These are phyloP conservation scores for Eucalyptus urophylla DNA, from an alignment of 345 rosid genomes.

Conservation along the genomic window DNA sequence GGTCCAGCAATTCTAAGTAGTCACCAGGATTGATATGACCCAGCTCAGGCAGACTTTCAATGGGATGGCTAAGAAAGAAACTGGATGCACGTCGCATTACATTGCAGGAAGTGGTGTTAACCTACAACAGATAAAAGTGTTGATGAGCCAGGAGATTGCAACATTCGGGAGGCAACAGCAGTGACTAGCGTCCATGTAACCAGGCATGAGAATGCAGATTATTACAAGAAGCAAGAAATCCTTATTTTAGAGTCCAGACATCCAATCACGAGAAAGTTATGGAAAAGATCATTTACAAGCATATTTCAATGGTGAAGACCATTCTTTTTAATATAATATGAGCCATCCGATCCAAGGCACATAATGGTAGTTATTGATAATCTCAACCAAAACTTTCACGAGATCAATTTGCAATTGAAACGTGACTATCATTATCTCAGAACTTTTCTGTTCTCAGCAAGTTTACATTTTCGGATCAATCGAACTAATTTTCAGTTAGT, in stretches of 20 bases:
- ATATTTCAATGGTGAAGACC: not conserved
- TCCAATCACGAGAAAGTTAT: not conserved
- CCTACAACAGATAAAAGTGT: not conserved
- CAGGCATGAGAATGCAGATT: not conserved
- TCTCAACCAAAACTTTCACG: not conserved
- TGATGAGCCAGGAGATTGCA: not conserved
- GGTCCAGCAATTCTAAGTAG: constrained; percentile 43
- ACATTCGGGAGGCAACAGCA: not conserved
- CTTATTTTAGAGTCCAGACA: not conserved
- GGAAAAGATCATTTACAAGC: not conserved
- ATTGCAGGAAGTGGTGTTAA: not conserved
- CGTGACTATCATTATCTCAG: not conserved
- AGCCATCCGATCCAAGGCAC: not conserved
- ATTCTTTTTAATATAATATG: not conserved
- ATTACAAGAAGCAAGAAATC: not conserved
- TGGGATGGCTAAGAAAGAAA: not conserved
- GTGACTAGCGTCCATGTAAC: not conserved
- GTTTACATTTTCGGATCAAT: not conserved
- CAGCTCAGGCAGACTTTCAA: not conserved
- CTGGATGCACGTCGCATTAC: not conserved
- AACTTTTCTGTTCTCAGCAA: not conserved
- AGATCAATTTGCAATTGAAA: not conserved
- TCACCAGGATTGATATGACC: constrained; percentile 8
- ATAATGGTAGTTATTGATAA: not conserved
- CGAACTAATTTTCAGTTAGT: not conserved